Evolutionary conservation across 352 stramenopile genomes (phyloP).

Genomic region (Salisapilia sapeloensis): DNA sequence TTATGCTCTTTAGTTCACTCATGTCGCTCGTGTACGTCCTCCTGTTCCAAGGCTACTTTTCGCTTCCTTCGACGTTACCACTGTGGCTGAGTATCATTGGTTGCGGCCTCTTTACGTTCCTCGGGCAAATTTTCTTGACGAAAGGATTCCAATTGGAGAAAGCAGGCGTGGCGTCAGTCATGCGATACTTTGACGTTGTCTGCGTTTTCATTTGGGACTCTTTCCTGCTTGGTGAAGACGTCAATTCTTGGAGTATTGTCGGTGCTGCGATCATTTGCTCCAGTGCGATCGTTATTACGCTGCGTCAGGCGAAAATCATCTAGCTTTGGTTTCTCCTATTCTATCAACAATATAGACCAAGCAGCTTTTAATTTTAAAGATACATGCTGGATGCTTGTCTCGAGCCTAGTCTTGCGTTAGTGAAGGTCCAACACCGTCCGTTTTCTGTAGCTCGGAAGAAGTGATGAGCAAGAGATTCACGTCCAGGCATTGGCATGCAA

Average conservation of each 20-base stretch:
- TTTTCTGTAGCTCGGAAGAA: no score
- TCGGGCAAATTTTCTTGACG: conserved; percentile 51
- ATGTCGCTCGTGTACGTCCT: conserved; percentile 23
- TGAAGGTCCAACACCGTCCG: no score
- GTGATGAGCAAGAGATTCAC: no score
- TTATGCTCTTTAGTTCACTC: conserved; percentile 42
- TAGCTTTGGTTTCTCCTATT: no score
- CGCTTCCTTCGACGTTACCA: conserved; percentile 13
- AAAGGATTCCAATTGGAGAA: conserved; percentile 75
- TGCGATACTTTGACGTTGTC: conserved; percentile 75
- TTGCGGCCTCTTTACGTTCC: conserved; percentile 45
- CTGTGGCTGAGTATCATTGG: conserved; percentile 34
- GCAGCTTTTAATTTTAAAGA: no score
- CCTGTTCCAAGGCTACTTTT: conserved; percentile 27
- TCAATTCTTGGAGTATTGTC: conserved; percentile 58
- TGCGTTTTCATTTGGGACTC: conserved; percentile 71
- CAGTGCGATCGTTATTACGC: conserved; percentile 35
- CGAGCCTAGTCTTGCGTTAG: no score
- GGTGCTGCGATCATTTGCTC: conserved; percentile 51
- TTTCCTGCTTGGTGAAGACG: conserved; percentile 31
- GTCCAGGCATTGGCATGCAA: no score
- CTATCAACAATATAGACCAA: no score
- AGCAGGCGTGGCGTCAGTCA: conserved; percentile 63
- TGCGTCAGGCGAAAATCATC: conserved; percentile 49
- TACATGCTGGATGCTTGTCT: no score